Evolutionary conservation across 1,284 basidiomycete genomes (phyloP), one percentile per base, ranked within the genome.

Genomic region (Cryptococcus sp.): DNA sequence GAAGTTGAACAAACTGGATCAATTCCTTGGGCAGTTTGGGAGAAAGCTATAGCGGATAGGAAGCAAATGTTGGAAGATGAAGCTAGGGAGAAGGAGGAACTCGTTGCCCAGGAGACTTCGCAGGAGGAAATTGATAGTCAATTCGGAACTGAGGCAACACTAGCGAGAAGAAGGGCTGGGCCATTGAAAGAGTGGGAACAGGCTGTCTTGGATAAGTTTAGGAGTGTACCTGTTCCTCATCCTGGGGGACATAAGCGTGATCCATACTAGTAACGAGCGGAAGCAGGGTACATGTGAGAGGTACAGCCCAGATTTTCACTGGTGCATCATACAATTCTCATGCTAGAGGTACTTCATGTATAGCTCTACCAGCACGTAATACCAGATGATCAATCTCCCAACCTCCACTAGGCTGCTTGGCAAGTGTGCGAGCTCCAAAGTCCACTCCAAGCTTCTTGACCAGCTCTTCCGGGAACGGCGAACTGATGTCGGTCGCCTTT

Each of bases 21-120:
- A 61, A 78, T 92, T 18, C 82, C 87, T 9, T 92, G 89, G 89
- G 79, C 82, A 23, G 79, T 88, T n/a, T 86, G 89, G 61, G 78
- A 83, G 57, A 78, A 79, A 24, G 89, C 88, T 1, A 62, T 82
- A 37, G 70, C 78, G 37, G 63, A 71, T 50, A 56, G 66, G 16
- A 52, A 70, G 13, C 54, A 48, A 39, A 55, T 49, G 45, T 45
- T 67, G 3, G 52, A 56, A 48, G 78, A 80, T 52, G 77, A 78
- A 47, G 81, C 81, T 10, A 78, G 79, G 52, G 64, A 67, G 9
- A 57, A 64, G 28, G 74, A 73, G 44, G 66, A 66, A 53, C 54
- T 54, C 5, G 50, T 55, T 2, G 57, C 50, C 41, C 82, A 82
- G 57, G 82, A 79, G 55, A 49, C 56, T 18, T 55, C 59, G 7